phyloP scores from a whole-genome alignment of 305 asterid species.

The Petunia hybrid region DNA sequence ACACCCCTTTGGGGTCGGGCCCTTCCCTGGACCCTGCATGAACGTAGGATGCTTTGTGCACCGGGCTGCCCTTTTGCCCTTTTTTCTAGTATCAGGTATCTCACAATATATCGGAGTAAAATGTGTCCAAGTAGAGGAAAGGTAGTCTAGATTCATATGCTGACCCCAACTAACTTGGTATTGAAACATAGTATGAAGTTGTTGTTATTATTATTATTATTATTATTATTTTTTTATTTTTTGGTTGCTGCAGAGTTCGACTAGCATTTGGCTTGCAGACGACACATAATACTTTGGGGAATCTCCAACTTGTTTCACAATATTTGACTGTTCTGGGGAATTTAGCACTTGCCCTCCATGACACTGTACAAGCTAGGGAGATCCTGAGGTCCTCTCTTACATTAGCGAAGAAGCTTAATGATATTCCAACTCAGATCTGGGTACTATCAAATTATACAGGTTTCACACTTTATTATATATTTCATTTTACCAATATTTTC shows the following conservation, averaged over 20 bases:
- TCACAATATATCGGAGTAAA: not conserved
- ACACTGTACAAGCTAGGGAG: slow-evolving; percentile 97
- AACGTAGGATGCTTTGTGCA: no score
- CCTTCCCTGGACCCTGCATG: no score
- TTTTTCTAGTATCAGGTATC: not conserved
- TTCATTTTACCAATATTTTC: slow-evolving; percentile 3
- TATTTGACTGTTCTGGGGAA: slow-evolving; percentile 86
- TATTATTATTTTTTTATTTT: slow-evolving; percentile 17
- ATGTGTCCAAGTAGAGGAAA: not conserved
- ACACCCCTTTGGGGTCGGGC: not conserved
- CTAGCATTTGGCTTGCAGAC: slow-evolving; percentile 96
- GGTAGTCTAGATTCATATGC: slow-evolving; percentile 15
- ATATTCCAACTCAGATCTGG: slow-evolving; percentile 97
- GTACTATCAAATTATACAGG: slow-evolving; percentile 86
- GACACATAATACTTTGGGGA: slow-evolving; percentile 83
- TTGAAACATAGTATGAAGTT: not conserved
- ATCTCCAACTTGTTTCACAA: slow-evolving; percentile 98
- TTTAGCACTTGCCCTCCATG: slow-evolving; percentile 89
- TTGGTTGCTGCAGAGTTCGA: slow-evolving; percentile 62
- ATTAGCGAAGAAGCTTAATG: slow-evolving; percentile 86
- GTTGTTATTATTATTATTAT: not conserved
- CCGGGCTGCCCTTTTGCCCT: not conserved
- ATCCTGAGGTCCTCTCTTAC: slow-evolving; percentile 95
- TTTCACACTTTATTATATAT: slow-evolving; percentile 31
- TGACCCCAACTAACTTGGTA: not conserved